Evolutionary conservation across 2,329 filamentous ascomycete species (phyloP), one percentile per base, ranked within the genome.

Genomic region (Sclerotinia sclerotiorum): DNA sequence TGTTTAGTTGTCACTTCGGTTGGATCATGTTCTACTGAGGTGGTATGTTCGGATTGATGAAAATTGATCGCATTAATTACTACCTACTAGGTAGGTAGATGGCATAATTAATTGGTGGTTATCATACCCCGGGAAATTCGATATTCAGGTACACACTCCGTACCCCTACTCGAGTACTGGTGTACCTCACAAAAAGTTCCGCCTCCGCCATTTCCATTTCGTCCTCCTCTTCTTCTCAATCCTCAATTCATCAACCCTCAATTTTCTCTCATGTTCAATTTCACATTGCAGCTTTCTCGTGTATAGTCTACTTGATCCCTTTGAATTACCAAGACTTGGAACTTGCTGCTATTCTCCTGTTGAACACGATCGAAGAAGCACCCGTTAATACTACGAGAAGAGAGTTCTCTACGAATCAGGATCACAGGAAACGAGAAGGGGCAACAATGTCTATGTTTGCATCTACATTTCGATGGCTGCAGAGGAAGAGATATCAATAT

Each of bases 401-500:
- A 39, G 54, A 44, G n/a, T 19, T 24, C 46, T 60, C n/a, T 35
- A n/a, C 54, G 42, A 29, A 19, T 60, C 44, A 42, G 39, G 13
- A 42, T n/a, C 52, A 55, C 54, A n/a, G 39, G 39, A 46, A 15
- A 61, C 65, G 13, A 67, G 54, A 42, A 62, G 65, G 65, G 56
- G 56, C 46, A 42, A 68, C 57, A 70, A 77, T 70, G 67, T 77
- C 80, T 72, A 77, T 74, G 71, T 70, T 76, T 73, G 71, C 71
- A 79, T 84, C 82, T 73, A 80, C 81, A 57, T 84, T 96, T 75
- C 86, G 92, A 73, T 97, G 94, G 93, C 85, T 98, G 74, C 89
- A 93, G 80, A 87, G 94, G 80, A 99, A 99, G 85, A 89, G 94
- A 79, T 97, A 98, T 84, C 95, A 98, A 84, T 93, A 98, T 79